These are phyloP conservation scores for Zygnema cylindricum DNA, from an alignment of 139 green algal species.

Conservation along the genomic window DNA sequence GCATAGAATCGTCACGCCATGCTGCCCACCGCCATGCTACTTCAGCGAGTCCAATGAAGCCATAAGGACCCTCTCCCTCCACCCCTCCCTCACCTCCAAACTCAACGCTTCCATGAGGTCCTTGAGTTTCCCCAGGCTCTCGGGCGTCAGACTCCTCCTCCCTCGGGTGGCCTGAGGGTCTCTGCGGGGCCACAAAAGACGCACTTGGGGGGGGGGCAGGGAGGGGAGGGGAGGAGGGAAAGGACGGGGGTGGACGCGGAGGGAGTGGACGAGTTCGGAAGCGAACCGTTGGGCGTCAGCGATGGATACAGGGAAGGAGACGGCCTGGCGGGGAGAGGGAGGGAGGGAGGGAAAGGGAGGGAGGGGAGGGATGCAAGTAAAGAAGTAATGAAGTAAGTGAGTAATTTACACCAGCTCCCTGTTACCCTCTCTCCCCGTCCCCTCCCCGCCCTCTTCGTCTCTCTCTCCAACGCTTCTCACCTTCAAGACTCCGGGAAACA, in stretches of 20 bases:
- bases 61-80: too few species aligned
- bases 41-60: too few species aligned
- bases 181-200: not conserved
- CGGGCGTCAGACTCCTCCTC: not conserved
- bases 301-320: not conserved
- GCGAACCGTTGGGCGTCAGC: not conserved
- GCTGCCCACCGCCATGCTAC: not conserved
- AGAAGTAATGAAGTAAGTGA: not conserved
- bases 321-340: not conserved
- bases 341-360: not conserved
- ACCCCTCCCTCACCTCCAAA: too few species aligned
- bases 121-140: not conserved
- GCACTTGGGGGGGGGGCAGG: not conserved
- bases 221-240: conserved; percentile 16
- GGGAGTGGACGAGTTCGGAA: not conserved
- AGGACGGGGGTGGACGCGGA: not conserved
- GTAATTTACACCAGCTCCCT: not conserved
- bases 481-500: conserved; percentile 39
- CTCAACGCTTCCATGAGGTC: not conserved
- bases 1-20: not conserved
- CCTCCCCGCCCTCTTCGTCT: too few species aligned
- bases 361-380: conserved; percentile 5
- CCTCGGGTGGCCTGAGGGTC: not conserved
- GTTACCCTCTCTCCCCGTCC: too few species aligned
- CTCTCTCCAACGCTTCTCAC: conserved; percentile 6